Base-by-base conservation (phyloP, 1,284 basidiomycete species). In the Apiotrichum mycotoxinovorans region DNA sequence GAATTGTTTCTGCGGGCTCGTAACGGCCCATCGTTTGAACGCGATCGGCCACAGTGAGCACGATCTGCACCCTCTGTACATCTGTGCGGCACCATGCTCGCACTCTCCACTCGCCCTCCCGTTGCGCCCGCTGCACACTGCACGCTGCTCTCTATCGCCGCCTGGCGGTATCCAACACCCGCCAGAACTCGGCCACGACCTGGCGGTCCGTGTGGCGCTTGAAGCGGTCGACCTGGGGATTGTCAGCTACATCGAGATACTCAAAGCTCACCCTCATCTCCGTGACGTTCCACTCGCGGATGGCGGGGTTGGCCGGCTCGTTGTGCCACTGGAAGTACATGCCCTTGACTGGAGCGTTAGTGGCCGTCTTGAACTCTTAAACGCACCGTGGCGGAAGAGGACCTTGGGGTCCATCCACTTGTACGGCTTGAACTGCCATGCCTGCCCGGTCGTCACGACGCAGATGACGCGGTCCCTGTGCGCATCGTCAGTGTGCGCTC, bases 361-460 rank as follows among this genome's bases (percentile, higher is more conserved):
- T 20, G 23, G 35, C 45, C 18, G n/a, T 25, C 23, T 20, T 15
- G 20, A 57, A 47, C 38, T 50, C 52, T 56, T 22, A n/a, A n/a
- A 76, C 83, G 56, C 63, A 94, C 92, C 91, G 71, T 98, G 87
- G 71, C 94, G 89, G 79, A 98, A 98, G 27, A 98, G 78, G 54
- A 88, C 84, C 61, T 86, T 85, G 1, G 95, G 94, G 66, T 98
- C 92, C 51, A 82, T 86, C 94, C 94, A 98, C 73, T 92, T 92
- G 79, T 98, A 98, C 30, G 88, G 87, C 64, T 88, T 84, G 79
- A 98, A 98, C 75, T 98, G 95, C 95, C 95, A 98, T 49, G 87
- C 86, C 68, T 98, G 95, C 2, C 95, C 95, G 0, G 92, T 98
- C 1, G 95, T 98, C 83, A 97, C 87, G 14, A 98, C 95, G 65